Conservation (phyloP, 2,329 filamentous ascomycete species). For the Leptodontidium sp. region DNA sequence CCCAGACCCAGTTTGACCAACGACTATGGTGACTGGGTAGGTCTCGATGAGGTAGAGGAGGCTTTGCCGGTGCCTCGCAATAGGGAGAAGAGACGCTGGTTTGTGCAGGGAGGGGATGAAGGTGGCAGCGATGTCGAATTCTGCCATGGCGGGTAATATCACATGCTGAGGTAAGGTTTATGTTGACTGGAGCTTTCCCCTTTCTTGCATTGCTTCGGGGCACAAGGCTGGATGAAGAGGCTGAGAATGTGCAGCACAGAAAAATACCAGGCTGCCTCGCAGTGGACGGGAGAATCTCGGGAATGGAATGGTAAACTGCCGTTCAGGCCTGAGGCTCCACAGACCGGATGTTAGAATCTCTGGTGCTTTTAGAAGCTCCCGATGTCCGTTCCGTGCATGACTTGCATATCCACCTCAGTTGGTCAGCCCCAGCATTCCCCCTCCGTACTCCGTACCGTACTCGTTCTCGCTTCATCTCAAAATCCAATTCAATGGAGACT, state of each 20-base stretch:
- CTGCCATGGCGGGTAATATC: conserved; percentile 47
- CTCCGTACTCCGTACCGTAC: neutral
- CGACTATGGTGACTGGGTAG: conserved; percentile 83
- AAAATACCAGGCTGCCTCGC: neutral
- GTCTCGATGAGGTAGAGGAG: conserved; percentile 89
- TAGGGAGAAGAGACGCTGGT: conserved; percentile 83
- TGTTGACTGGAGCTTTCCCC: neutral
- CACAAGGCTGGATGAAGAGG: conserved; percentile 17
- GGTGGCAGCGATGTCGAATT: conserved; percentile 62
- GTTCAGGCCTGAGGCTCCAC: neutral
- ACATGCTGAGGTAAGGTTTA: conserved; percentile 27
- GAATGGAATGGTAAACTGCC: neutral
- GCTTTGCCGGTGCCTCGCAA: conserved; percentile 80
- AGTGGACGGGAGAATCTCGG: neutral
- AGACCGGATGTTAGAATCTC: too few species aligned
- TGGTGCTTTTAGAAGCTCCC: too few species aligned
- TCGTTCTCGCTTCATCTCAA: neutral
- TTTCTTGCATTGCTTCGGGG: neutral
- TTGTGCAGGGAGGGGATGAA: conserved; percentile 88
- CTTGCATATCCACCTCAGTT: neutral
- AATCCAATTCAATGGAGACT: neutral
- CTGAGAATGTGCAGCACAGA: neutral
- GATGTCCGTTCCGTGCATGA: too few species aligned
- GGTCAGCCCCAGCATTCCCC: neutral
- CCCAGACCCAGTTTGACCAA: conserved; percentile 93